Base-by-base conservation (phyloP, 164 flowering plant genomes). In the Dillenia turbinata region DNA sequence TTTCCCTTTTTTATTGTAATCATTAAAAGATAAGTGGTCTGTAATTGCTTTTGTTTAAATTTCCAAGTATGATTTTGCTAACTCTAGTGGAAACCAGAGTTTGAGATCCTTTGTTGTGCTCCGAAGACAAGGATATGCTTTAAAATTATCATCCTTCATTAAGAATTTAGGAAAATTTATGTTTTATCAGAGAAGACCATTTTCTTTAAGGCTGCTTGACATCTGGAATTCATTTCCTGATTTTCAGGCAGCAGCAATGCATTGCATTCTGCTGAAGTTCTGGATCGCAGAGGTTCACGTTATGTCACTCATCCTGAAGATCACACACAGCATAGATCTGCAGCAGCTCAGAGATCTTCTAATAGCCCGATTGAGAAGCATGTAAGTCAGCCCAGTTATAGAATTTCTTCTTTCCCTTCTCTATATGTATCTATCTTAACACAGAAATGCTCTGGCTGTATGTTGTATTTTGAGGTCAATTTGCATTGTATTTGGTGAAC, bases 321-420 rank as follows among this genome's bases (percentile, higher is more conserved):
- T 26, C 83, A 78, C 12, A 71, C 89, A 87, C 88, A 88, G 40
- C 79, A 85, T 63, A 91, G 78, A 71, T 52, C 88, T 55, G 61
- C 84, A 60, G n/a, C 62, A 16, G 83, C 70, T 47, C 82, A 72
- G 75, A 81, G 74, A 51, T 40, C 69, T 67, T 75, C 73, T 68
- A 89, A 77, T 8, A 75, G 68, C 68, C 69, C 72, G 49, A 69
- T 64, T 26, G 88, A 84, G 46, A 84, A 77, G 72, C 74, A 74
- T 79, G 98, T 92, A 71, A 73, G 91, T 70, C 24, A 47, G 49
- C 15, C 47, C 51, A 2, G 1, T 19, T 19, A 19, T 19, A 1
- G 8, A 24, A 19, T 22, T 54, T 54, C 10, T 24, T 22, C 40
- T 54, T 54, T 50, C 1, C 52, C 13, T 50, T 50, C 13, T 13